Conservation (phyloP, 2,329 filamentous ascomycete species). For the Xylariaceae sp. region DNA sequence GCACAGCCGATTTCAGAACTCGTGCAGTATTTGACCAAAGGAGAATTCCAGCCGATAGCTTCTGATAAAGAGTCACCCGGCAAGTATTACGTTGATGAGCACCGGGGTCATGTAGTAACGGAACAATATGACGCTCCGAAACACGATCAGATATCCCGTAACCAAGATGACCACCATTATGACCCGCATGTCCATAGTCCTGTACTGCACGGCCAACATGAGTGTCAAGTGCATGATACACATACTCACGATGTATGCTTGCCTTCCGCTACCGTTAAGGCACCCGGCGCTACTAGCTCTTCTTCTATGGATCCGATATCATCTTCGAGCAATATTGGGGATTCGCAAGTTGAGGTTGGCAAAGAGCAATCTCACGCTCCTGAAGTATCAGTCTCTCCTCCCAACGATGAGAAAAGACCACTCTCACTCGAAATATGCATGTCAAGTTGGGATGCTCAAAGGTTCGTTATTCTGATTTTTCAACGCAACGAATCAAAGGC, state of each 20-base stretch:
- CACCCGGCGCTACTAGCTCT: constrained; percentile 21
- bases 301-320: constrained; percentile 27
- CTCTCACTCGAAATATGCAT: constrained; percentile 16
- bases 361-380: too few relatives aligned
- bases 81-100: constrained; percentile 28
- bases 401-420: too few relatives aligned
- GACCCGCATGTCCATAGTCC: too few relatives aligned
- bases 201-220: too few relatives aligned
- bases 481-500: background rate
- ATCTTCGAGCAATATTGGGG: constrained; percentile 15
- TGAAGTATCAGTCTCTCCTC: too few relatives aligned
- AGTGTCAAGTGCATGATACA: constrained; percentile 14
- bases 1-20: constrained; percentile 33
- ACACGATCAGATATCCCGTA: too few relatives aligned
- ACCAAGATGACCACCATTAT: too few relatives aligned
- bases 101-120: constrained; percentile 14
- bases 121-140: too few relatives aligned
- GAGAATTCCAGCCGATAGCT: constrained; percentile 44
- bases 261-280: constrained; percentile 24
- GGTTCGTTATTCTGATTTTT: constrained; percentile 35
- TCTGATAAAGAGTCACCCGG: constrained; percentile 27
- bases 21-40: constrained; percentile 52
- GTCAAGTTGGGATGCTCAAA: constrained; percentile 51
- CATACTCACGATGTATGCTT: constrained; percentile 20
- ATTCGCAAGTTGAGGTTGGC: constrained; percentile 24